These are phyloP conservation scores for Pleurotus sapidus DNA, from an alignment of 768 basidiomycete genomes.

Conservation along the genomic window DNA sequence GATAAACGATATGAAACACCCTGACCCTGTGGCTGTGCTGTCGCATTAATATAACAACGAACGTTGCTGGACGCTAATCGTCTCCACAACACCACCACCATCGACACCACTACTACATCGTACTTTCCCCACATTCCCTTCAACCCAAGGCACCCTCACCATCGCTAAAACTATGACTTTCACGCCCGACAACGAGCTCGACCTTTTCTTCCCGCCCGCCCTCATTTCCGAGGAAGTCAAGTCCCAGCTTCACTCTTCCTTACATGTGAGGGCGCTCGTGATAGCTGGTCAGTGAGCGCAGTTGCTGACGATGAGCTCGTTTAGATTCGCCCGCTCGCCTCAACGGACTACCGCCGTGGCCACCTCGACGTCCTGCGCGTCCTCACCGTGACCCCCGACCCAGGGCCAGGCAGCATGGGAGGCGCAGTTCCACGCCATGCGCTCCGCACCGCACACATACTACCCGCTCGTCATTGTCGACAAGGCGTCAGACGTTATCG, in stretches of 20 bases:
- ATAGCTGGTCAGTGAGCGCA: no score
- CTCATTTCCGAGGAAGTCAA: slow-evolving; percentile 68
- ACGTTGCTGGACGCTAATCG: background rate
- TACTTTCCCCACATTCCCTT: background rate
- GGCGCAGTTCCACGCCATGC: slow-evolving; percentile 62
- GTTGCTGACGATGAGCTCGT: no score
- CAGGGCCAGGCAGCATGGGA: slow-evolving; percentile 67
- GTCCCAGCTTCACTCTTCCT: slow-evolving; percentile 54
- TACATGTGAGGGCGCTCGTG: slow-evolving; percentile 51
- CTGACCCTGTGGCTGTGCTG: slow-evolving; percentile 5
- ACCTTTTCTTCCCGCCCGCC: slow-evolving; percentile 73
- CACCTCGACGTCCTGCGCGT: slow-evolving; percentile 85
- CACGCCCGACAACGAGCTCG: slow-evolving; percentile 64
- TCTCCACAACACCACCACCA: background rate
- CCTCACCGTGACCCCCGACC: slow-evolving; percentile 67
- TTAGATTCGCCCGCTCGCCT: slow-evolving; percentile 88
- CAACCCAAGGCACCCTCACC: background rate
- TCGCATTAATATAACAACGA: slow-evolving; percentile 4
- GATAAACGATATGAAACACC: background rate
- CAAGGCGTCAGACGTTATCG: slow-evolving; percentile 70
- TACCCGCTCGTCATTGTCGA: slow-evolving; percentile 83
- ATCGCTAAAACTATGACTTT: slow-evolving; percentile 21
- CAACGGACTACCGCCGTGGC: slow-evolving; percentile 76
- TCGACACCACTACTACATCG: background rate
- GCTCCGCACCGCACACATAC: slow-evolving; percentile 61